These are phyloP conservation scores for Metschnikowia continentalis DNA, from an alignment of 805 yeast genomes.

Conservation along the genomic window DNA sequence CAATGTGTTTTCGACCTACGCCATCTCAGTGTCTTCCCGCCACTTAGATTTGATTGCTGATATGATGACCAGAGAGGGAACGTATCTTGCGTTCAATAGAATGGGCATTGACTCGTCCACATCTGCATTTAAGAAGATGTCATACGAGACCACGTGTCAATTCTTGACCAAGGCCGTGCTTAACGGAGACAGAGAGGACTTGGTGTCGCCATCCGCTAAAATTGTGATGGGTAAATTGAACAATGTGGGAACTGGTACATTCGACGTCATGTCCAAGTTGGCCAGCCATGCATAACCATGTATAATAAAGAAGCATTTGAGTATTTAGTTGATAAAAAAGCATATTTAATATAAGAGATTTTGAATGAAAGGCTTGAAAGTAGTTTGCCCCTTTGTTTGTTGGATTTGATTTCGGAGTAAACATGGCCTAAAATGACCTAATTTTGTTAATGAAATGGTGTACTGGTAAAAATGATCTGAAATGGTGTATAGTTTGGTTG, in stretches of 20 bases:
- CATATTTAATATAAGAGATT: not conserved
- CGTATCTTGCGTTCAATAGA: slow-evolving; percentile 93
- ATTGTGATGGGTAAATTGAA: slow-evolving; percentile 89
- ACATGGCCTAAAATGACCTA: too few species aligned
- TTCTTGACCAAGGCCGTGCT: slow-evolving; percentile 94
- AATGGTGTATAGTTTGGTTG: too few species aligned
- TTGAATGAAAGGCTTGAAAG: not conserved
- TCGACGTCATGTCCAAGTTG: slow-evolving; percentile 61
- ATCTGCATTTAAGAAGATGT: slow-evolving; percentile 97
- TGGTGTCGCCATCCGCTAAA: slow-evolving; percentile 90
- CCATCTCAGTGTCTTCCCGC: slow-evolving; percentile 86
- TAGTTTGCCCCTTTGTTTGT: too few species aligned
- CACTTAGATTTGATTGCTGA: slow-evolving; percentile 97
- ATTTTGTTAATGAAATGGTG: too few species aligned
- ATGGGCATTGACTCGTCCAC: slow-evolving; percentile 96
- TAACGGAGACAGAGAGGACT: slow-evolving; percentile 82
- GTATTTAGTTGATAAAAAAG: not conserved
- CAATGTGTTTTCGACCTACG: slow-evolving; percentile 93
- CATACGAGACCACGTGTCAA: slow-evolving; percentile 97
- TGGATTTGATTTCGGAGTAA: too few species aligned
- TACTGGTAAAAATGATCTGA: too few species aligned
- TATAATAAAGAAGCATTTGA: not conserved
- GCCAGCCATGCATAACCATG: slow-evolving; percentile 5
- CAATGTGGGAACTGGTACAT: slow-evolving; percentile 93
- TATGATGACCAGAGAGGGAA: slow-evolving; percentile 99